A percentile compares a stretch with the other conserved stretches of the same genome.
Conservation (phyloP, 2,329 filamentous ascomycete genomes). For the Aurifilum marmelostoma region DNA sequence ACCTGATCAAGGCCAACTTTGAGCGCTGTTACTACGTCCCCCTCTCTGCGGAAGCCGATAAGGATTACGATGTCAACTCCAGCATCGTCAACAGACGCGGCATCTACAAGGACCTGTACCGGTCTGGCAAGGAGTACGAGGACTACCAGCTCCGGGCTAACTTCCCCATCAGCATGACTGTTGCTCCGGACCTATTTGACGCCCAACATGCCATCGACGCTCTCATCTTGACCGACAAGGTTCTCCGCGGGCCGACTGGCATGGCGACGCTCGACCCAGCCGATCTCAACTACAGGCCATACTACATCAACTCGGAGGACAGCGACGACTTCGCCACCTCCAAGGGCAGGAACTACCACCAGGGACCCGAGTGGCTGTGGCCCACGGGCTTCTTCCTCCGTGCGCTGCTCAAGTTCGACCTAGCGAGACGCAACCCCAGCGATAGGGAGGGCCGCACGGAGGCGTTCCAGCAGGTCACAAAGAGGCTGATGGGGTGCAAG, state of each 20-base stretch:
- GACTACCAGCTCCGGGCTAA: slow-evolving; percentile 96
- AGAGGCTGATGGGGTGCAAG: slow-evolving; percentile 81
- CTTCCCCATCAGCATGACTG: slow-evolving; percentile 93
- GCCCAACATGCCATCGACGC: slow-evolving; percentile 76
- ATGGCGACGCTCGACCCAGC: slow-evolving; percentile 95
- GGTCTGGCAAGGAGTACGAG: slow-evolving; percentile 91
- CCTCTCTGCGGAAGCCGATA: slow-evolving; percentile 67
- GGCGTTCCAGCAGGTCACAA: slow-evolving; percentile 92
- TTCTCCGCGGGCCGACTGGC: slow-evolving; percentile 82
- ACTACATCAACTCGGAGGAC: slow-evolving; percentile 95
- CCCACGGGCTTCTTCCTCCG: slow-evolving; percentile 94
- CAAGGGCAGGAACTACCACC: slow-evolving; percentile 97
- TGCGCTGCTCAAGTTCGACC: slow-evolving; percentile 87
- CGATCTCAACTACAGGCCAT: slow-evolving; percentile 90
- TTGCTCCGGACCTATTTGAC: slow-evolving; percentile 86
- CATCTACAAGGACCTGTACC: slow-evolving; percentile 97
- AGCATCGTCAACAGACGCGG: slow-evolving; percentile 84
- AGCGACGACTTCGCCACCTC: slow-evolving; percentile 86
- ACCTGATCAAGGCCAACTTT: slow-evolving; percentile 80
- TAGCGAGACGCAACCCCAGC: slow-evolving; percentile 65
- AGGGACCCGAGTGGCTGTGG: slow-evolving; percentile 98
- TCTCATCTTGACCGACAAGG: slow-evolving; percentile 76
- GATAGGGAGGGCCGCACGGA: slow-evolving; percentile 72
- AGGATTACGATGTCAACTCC: slow-evolving; percentile 78
- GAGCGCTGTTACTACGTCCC: slow-evolving; percentile 93